These are phyloP conservation scores for Vitis rupestris DNA, from an alignment of 164 flowering plant genomes.

Conservation along the genomic window DNA sequence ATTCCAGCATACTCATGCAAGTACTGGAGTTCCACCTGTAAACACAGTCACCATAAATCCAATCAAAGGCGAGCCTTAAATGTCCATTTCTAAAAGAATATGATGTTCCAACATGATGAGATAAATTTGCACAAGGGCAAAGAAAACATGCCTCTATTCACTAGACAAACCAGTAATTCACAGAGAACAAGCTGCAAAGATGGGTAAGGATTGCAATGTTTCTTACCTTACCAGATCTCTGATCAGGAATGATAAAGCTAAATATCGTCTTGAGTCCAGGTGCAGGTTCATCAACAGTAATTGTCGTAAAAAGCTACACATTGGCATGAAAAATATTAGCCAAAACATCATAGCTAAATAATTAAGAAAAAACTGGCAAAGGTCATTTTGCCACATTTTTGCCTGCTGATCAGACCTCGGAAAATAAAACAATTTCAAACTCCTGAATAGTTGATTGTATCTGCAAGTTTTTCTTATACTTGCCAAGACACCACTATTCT, in stretches of 20 bases:
- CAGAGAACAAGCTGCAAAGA: no score
- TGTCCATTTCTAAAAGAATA: neutral
- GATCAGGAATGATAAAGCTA: constrained; percentile 71
- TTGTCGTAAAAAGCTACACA: constrained; percentile 59
- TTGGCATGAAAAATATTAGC: neutral
- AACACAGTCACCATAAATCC: constrained; percentile 5
- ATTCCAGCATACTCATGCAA: constrained; percentile 73
- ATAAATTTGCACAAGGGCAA: neutral
- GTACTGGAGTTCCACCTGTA: constrained; percentile 74
- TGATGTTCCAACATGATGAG: neutral
- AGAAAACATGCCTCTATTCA: neutral
- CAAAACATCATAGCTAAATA: neutral
- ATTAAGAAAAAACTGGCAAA: no score
- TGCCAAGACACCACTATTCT: no score
- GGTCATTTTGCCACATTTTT: no score
- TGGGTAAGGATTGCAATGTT: no score
- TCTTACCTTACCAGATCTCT: constrained; percentile 80
- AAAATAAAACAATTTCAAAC: no score
- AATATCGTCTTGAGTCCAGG: constrained; percentile 86
- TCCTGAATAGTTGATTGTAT: no score
- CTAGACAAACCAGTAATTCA: neutral
- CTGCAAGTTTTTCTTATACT: no score
- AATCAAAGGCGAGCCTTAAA: no score
- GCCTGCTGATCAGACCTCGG: no score
- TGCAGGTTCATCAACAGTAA: constrained; percentile 74